Percentiles rank a stretch among this genome's conserved stretches.
phyloP scores from a whole-genome alignment of 2,329 filamentous ascomycete species.

The Aspergillus neotritici region DNA sequence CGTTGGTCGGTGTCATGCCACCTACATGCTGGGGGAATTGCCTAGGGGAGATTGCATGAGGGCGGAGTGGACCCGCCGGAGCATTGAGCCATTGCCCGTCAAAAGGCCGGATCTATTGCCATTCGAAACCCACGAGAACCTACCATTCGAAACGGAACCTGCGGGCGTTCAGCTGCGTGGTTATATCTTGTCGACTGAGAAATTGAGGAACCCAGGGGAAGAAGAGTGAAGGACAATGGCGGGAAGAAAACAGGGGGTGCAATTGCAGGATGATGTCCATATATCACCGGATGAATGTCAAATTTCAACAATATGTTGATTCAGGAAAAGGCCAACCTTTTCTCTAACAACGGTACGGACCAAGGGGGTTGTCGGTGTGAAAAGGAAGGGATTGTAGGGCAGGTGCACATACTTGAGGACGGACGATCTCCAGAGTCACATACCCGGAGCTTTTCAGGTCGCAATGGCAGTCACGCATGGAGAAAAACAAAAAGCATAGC shows the following conservation, averaged over 20 bases:
- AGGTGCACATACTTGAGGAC: slow-evolving; percentile 13
- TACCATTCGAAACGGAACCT: not conserved
- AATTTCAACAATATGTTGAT: slow-evolving; percentile 5
- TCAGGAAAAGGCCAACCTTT: slow-evolving; percentile 6
- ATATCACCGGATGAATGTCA: not conserved
- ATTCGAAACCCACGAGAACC: slow-evolving; percentile 4
- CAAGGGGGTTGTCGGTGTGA: slow-evolving; percentile 11
- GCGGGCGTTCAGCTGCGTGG: not conserved
- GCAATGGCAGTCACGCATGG: slow-evolving; percentile 4
- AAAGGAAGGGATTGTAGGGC: slow-evolving; percentile 11
- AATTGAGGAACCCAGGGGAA: no score
- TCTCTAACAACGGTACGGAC: slow-evolving; percentile 3
- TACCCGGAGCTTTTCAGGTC: slow-evolving; percentile 4
- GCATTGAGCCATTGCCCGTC: slow-evolving; percentile 8
- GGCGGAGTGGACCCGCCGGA: slow-evolving; percentile 1
- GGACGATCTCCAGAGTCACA: slow-evolving; percentile 14
- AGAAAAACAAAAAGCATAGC: not conserved
- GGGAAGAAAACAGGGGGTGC: not conserved
- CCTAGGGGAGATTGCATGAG: no score
- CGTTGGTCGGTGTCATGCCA: not conserved
- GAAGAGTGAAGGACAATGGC: not conserved
- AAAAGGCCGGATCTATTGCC: slow-evolving; percentile 4
- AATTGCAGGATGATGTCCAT: not conserved
- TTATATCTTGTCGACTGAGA: no score
- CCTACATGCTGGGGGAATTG: no score